Percentiles rank a stretch among this genome's conserved stretches.
Conservation (phyloP, 2,329 filamentous ascomycete species). For the Stromatinia cepivora region DNA sequence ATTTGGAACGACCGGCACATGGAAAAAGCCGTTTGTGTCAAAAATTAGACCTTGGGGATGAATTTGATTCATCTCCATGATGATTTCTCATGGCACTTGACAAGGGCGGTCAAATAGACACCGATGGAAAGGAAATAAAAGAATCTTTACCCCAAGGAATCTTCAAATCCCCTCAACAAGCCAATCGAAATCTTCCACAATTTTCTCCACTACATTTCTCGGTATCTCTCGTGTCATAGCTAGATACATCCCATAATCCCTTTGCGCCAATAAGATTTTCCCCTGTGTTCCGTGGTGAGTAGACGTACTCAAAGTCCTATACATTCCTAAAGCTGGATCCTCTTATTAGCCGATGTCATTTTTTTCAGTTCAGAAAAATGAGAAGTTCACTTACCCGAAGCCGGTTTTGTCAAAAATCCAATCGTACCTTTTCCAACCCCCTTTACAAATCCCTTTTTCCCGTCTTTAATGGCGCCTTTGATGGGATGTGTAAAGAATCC, state of each 20-base stretch:
- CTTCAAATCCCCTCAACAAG: neutral
- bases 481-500: constrained; percentile 9
- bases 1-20: no score
- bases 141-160: neutral
- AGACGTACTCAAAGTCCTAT: constrained; percentile 16
- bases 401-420: neutral
- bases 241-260: neutral
- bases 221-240: neutral
- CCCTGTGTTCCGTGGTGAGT: constrained; percentile 12
- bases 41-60: no score
- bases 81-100: neutral
- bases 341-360: neutral
- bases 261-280: neutral
- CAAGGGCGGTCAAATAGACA: neutral
- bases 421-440: neutral
- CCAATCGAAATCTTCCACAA: neutral
- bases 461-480: neutral
- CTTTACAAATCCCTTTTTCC: constrained; percentile 2
- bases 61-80: no score
- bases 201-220: neutral
- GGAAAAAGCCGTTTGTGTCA: no score
- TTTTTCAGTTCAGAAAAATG: neutral
- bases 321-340: constrained; percentile 18
- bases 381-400: neutral
- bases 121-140: neutral